Evolutionary conservation across 306 rosid genomes (phyloP), one percentile per base, ranked within the genome.

Genomic region (Prunus davidiana): DNA sequence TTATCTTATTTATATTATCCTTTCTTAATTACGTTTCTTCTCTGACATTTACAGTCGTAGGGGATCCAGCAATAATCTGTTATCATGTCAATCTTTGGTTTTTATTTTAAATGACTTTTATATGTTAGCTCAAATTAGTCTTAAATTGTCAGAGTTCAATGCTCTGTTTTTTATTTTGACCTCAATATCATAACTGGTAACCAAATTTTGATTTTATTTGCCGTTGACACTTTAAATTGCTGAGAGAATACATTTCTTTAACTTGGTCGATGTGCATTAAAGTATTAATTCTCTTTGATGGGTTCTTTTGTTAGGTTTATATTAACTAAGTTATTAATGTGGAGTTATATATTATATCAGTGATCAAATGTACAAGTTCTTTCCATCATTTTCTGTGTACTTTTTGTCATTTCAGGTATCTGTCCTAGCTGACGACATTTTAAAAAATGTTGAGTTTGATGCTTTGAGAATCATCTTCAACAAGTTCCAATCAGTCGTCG

Each of bases 401-500:
- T 28, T 74, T 82, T 70, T 84, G 69, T 58, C 45, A 55, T 77
- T 84, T 74, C 88, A 95, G 99, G 97, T 95, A 38, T 87, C 99
- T 78, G 97, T 91, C 78, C 76, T 95, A 74, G 99, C 97, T 55
- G 97, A 95, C 65, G 99, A 95, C 82, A 89, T 92, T 75, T 79
- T 95, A 50, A 95, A 95, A 87, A 95, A 95, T 82, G 97, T 92
- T 49, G 97, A 95, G 87, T 95, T 65, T 81, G 99, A 95, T 81
- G 92, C 97, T 74, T 55, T 95, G 69, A 90, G 92, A 86, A 72
- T 95, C 79, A 69, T 95, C 78, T 92, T 87, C 90, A 92, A 91
- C 83, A 95, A 92, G 81, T 95, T 92, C 78, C 97, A 89, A 0
- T 95, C 99, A 4, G 97, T 91, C 64, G 96, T 95, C 70, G 45